Evolutionary conservation across 768 basidiomycete species (phyloP).

Genomic region (Hemileccinum impolitum): DNA sequence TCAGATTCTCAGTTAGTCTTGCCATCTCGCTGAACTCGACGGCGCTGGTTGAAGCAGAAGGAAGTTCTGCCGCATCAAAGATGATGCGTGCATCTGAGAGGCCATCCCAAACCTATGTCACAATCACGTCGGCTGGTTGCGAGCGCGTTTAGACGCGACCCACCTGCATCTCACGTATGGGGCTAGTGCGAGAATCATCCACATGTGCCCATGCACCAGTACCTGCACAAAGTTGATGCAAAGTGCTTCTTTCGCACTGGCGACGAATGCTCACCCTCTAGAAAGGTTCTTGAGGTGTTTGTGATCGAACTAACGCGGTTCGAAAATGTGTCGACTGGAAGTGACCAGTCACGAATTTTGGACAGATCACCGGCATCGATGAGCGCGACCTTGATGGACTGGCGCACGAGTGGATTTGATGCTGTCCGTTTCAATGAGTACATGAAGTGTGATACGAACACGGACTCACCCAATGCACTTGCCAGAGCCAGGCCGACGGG

Average conservation of each 20-base stretch:
- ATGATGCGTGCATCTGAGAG: constrained; percentile 74
- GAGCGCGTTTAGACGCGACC: constrained; percentile 8
- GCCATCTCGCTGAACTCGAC: constrained; percentile 56
- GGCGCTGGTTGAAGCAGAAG: constrained; percentile 22
- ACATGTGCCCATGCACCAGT: constrained; percentile 85
- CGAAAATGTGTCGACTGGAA: constrained; percentile 54
- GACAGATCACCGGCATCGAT: constrained; percentile 80
- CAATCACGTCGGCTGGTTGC: neutral
- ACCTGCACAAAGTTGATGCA: constrained; percentile 39
- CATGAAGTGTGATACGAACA: neutral
- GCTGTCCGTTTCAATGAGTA: constrained; percentile 35
- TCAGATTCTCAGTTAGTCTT: constrained; percentile 86
- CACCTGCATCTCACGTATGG: constrained; percentile 86
- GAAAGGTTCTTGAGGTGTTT: constrained; percentile 62
- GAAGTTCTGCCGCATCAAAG: constrained; percentile 56
- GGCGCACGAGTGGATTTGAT: constrained; percentile 46
- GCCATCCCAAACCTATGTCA: constrained; percentile 84
- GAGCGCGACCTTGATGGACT: constrained; percentile 61
- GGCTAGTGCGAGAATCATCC: constrained; percentile 60
- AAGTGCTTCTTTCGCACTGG: neutral
- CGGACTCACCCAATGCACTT: constrained; percentile 68
- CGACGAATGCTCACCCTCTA: constrained; percentile 47
- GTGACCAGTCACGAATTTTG: constrained; percentile 65
- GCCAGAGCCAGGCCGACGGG: constrained; percentile 90
- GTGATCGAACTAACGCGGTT: constrained; percentile 89